Percentiles rank a stretch among this genome's conserved stretches.
These are phyloP conservation scores for Stagonosporopsis cucurbitacearum DNA, from an alignment of 2,329 filamentous ascomycete genomes.

Conservation along the genomic window DNA sequence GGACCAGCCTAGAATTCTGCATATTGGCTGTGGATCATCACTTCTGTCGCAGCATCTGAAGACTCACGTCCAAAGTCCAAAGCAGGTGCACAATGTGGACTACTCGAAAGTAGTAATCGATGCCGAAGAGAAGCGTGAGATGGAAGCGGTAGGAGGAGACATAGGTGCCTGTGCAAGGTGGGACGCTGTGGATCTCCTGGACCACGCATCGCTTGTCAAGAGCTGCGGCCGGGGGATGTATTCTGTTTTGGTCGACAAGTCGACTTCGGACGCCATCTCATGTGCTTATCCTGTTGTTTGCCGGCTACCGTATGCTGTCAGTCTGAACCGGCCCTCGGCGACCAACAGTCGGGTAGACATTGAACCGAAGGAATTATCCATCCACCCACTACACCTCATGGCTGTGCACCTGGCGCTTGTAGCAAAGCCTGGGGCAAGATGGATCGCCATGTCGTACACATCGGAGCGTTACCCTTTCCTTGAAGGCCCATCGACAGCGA, in stretches of 20 bases:
- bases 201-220: slow-evolving; percentile 38
- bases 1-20: slow-evolving; percentile 38
- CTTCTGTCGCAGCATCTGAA: slow-evolving; percentile 46
- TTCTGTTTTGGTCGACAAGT: slow-evolving; percentile 48
- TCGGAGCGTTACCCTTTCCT: slow-evolving; percentile 49
- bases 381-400: slow-evolving; percentile 50
- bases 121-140: slow-evolving; percentile 39
- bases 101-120: slow-evolving; percentile 47
- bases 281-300: slow-evolving; percentile 44
- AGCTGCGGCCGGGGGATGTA: slow-evolving; percentile 34
- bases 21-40: slow-evolving; percentile 51
- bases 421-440: slow-evolving; percentile 45
- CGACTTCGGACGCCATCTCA: slow-evolving; percentile 48
- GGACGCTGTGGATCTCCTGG: slow-evolving; percentile 46
- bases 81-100: slow-evolving; percentile 49
- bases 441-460: slow-evolving; percentile 51
- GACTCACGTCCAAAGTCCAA: slow-evolving; percentile 36
- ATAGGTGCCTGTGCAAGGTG: slow-evolving; percentile 37
- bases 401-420: slow-evolving; percentile 51
- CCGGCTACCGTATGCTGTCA: slow-evolving; percentile 40
- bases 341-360: slow-evolving; percentile 1
- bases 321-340: slow-evolving; percentile 10
- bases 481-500: slow-evolving; percentile 10
- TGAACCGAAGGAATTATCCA: slow-evolving; percentile 16
- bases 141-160: neutral